Base-by-base conservation (phyloP, 768 basidiomycete genomes). In the Serendipita vermifera region DNA sequence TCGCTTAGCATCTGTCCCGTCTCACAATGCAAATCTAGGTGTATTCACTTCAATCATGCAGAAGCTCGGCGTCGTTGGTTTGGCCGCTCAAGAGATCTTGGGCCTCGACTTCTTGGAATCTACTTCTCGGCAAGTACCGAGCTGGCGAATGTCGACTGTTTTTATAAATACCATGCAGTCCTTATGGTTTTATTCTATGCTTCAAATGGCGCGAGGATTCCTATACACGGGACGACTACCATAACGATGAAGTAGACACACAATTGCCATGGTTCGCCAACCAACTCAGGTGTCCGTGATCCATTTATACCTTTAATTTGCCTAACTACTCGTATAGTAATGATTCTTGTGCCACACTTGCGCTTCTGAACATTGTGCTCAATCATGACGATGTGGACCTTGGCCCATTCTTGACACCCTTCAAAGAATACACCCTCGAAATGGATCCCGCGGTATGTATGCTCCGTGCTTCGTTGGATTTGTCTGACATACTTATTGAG, bases 291-390 rank as follows among this genome's bases (percentile, higher is more conserved):
- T 51, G 7, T 26, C 9, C 22, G 31, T 51, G 24, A 9, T 9
- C 35, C 35, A 9, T 20, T 51, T 9, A 26, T 29, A 4, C 22
- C 5, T 7, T 9, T 22, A 9, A 5, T 15, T 51, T 22, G 15
- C 46, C 5, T 20, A 7, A n/a, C 17, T 22, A 7, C 24, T 51
- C 7, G 11, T 29, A 5, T n/a, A 51, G 75, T 65, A 75, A 78
- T 61, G 80, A 83, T 61, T 79, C 81, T 3, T 83, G 81, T 62
- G 80, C 79, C 5, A 78, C 80, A 0, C 77, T 75, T 61, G 80
- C 80, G 0, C 71, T 83, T 7, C 67, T 83, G 4, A 83, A 82
- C 60, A 75, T 82, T 15, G 61, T 78, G 5, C 63, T 82, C 29
- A 83, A 83, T 63, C 77, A 78, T 56, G 75, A 75, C 0, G 66